Evolutionary conservation across 2,329 filamentous ascomycete species (phyloP), one percentile per base, ranked within the genome.

Genomic region (Acrodontium crateriforme): DNA sequence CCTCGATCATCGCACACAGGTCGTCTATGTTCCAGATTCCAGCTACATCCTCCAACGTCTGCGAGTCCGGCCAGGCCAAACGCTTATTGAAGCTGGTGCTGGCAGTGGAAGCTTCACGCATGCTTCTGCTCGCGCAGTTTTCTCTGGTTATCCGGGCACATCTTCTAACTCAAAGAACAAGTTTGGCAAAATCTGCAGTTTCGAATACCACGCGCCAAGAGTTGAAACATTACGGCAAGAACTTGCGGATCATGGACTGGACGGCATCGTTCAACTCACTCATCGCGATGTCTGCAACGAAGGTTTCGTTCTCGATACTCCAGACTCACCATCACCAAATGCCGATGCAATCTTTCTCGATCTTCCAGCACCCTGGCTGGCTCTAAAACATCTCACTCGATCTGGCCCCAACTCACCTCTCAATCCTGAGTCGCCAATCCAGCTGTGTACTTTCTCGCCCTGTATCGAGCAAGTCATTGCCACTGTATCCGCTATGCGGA

Each of bases 381-480:
- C 81, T 3, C 60, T 89, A 17, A 75, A 71, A 22, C 78, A 87
- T 44, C 62, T 89, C n/a, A 72, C 75, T 1, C 65, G 80, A 43
- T 41, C 35, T 9, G 31, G 27, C 7, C 37, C 46, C 14, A 39
- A 40, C 20, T 66, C 67, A 1, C 65, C 71, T 0, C 64, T 95
- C 8, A 76, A 89, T 40, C 74, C 81, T 0, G 65, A 67, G n/a
- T 67, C 70, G 22, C 68, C 78, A 4, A 71, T 77, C 2, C 69
- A 89, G 47, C 69, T 98, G 30, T 98, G 89, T 60, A 91, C 84
- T 1, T 98, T 98, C 58, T 91, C 80, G 2, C 89, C 89, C 0
- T 98, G 89, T 55, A 91, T 98, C 40, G 89, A 98, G 56, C 89
- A 98, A 59, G 87, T 91, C 13, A 83, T 79, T 29, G 72, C 75